Base-by-base conservation (phyloP, 495 filamentous ascomycete genomes). In the Astrothelium macrocarpum region DNA sequence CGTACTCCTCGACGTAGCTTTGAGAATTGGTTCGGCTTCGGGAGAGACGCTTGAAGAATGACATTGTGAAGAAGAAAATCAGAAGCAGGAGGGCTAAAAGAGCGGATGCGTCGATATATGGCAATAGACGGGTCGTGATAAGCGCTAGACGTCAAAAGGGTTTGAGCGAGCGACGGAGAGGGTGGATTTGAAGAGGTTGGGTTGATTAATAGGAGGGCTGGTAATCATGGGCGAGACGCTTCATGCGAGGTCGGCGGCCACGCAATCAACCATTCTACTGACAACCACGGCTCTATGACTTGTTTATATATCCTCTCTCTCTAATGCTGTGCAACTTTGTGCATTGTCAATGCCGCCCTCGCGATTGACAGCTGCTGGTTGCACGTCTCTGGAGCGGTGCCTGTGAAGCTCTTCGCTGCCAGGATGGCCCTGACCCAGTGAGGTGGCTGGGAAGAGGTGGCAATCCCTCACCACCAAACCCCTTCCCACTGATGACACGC, bases 21-120 rank as follows among this genome's bases (percentile, higher is more conserved):
- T 72, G 64, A 18, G 45, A 56, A 62, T 69, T 68, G 56, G 59
- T 64, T 32, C 66, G 56, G 20, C 68, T 66, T 28, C 69, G 62
- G 45, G 64, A 65, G 5, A 72, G 67, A n/a, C 71, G 71, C 66
- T 73, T 73, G 71, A 73, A 73, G 70, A 73, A 70, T 62, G 67
- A 67, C 65, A 62, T 73, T 39, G 45, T 63, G 53, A 59, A 49
- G 34, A 59, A 9, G 28, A 62, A 56, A 63, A 66, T 45, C 32
- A 65, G 60, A 70, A 62, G 63, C 28, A 39, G 14, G 34, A 32
- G 34, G 49, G 62, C 68, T 53, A 53, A 34, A 60, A 59, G 42
- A 62, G 18, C 62, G 58, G 39, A 11, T 16, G 60, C 28, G 49
- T 29, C 36, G 39, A 32, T 56, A 56, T 56, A 56, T 56, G 49